These are phyloP conservation scores for Ailanthus altissimus DNA, from an alignment of 345 rosid species.

Conservation along the genomic window DNA sequence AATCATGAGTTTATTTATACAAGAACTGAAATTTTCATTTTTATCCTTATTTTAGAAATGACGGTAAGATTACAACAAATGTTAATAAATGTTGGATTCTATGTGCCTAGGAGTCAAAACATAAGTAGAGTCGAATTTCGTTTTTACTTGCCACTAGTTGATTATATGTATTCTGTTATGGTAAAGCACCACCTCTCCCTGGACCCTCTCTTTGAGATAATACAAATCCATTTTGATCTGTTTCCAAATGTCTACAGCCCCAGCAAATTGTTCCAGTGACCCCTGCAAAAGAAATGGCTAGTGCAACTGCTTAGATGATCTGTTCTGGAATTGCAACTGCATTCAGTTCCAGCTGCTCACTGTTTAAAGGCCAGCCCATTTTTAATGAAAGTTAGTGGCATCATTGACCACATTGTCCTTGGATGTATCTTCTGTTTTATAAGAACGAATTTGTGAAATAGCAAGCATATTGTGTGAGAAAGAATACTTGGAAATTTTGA, in stretches of 20 bases:
- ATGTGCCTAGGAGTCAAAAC: background rate
- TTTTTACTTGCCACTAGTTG: background rate
- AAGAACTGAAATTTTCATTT: no score
- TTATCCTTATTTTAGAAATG: background rate
- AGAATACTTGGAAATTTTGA: constrained; percentile 7
- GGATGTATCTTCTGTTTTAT: background rate
- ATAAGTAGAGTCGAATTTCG: background rate
- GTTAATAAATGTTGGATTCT: background rate
- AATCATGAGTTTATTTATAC: no score
- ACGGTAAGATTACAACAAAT: background rate
- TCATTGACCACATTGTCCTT: background rate
- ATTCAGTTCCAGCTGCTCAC: background rate
- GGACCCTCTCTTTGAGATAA: background rate
- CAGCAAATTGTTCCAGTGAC: constrained; percentile 38
- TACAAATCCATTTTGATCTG: background rate
- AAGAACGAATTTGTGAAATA: background rate
- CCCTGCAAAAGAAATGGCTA: constrained; percentile 34
- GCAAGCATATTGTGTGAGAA: background rate
- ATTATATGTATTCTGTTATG: background rate
- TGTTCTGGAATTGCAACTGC: background rate
- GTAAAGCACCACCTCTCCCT: background rate
- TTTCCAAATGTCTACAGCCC: constrained; percentile 40
- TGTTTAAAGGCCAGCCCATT: background rate
- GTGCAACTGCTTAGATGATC: constrained; percentile 36
- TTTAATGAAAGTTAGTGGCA: background rate